Evolutionary conservation across 768 basidiomycete genomes (phyloP), one percentile per base, ranked within the genome.

Genomic region (Russula sp.): DNA sequence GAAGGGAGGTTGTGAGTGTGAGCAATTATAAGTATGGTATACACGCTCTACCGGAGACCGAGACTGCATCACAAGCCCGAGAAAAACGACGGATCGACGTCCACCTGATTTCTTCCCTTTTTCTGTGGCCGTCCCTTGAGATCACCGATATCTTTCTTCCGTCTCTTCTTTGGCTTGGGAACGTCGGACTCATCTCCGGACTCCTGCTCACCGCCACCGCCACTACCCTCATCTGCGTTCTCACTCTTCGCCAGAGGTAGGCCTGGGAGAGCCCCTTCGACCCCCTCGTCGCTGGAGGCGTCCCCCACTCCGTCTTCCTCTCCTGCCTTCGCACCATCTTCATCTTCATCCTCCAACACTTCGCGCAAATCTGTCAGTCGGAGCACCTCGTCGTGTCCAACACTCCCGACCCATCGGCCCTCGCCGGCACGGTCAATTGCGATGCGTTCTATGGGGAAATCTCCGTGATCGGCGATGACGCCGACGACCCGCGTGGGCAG

Each of bases 391-490:
- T 98, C 95, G 67, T 98, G 94, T 35, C 92, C 91, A 29, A 85
- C 90, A 71, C 93, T 95, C 22, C 87, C 95, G n/a, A 93, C 81
- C 92, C 94, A 97, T 75, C 85, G 86, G 22, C 81, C 79, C 60
- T 84, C 77, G 2, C 78, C 78, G 29, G 71, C 76, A 49, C 75
- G 73, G 67, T 84, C 84, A 20, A 95, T 75, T 20, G 82, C 83
- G 45, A 97, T 85, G 29, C 92, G 82, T 73, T 98, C 95, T 52
- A 98, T 83, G 7, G 95, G 94, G 74, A 90, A 93, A 62, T 92
- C 88, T 5, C 90, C 92, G 67, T 97, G 95, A 66, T 94, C 90
- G 13, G 88, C 88, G 43, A 98, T 86, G 52, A 95, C 86, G 20
- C 95, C 95, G 47, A 96, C 75, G 36, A 98, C 79, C 70, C 92